Base-by-base conservation (phyloP, 2,329 filamentous ascomycete genomes). In the Neospermospora avenae region DNA sequence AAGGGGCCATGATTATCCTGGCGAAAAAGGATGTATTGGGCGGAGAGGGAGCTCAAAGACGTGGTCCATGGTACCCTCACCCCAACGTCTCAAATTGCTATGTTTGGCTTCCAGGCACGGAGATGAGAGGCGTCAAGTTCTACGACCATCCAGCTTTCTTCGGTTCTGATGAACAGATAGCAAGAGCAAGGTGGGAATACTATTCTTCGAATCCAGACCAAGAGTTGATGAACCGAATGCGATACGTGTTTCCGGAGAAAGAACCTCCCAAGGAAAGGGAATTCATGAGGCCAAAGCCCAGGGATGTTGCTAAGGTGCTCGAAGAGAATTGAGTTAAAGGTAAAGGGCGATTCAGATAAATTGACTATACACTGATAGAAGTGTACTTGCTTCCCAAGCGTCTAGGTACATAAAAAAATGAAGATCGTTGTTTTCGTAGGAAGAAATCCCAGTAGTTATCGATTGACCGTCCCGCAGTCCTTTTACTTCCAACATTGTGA, bases 1-100 rank as follows among this genome's bases (percentile, higher is more conserved):
- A 48, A 13, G 61, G 58, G 10, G 60, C 39, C 8, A 44, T 62
- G 3, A 35, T 44, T 11, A 42, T 44, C 7, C 10, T 53, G 18
- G 22, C 22, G 28, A 22, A 37, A 2, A 18, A 41, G 20, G 25
- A 34, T n/a, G 35, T 24, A 11, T 31, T 22, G 10, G 49, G 49
- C 35, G n/a, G 41, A 5, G 10, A 34, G 3, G 45, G 41, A 10
- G 8, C 24, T n/a, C 7, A 4, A 22, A 49, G 18, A 48, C n/a
- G 25, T 13, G 42, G 46, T 3, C 31, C 53, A 6, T 51, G 48
- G 48, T 51, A 51, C 34, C 48, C 48, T 35, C 28, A 51, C 13
- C 31, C 18, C 1, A 20, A 3, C 18, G 35, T 51, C 10, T 22
- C 14, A 18, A 51, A 51, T 28, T 51, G 48, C 48, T 34, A 51